phyloP scores from a whole-genome alignment of 345 rosid genomes.

The Chamaenerion angustifolium region DNA sequence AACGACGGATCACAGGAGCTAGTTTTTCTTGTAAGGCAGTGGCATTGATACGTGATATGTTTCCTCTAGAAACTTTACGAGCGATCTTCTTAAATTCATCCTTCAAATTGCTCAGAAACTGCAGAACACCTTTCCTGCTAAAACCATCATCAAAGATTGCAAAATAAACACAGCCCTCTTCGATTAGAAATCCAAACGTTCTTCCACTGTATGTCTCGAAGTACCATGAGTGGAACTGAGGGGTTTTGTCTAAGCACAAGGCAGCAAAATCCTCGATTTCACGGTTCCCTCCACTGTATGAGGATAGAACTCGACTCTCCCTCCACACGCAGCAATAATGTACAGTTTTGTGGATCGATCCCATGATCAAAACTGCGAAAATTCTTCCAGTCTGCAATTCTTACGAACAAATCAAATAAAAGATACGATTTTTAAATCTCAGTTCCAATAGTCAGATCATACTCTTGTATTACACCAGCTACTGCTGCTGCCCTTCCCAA shows the following conservation, averaged over 20 bases:
- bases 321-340: constrained; percentile 68
- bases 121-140: constrained; percentile 32
- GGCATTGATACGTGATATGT: constrained; percentile 48
- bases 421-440: too few relatives aligned
- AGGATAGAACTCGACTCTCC: too few relatives aligned
- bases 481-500: too few relatives aligned
- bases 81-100: constrained; percentile 58
- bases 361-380: constrained; percentile 22
- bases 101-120: constrained; percentile 51
- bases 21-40: constrained; percentile 42
- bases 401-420: too few relatives aligned
- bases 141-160: constrained; percentile 50
- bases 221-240: too few relatives aligned
- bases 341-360: constrained; percentile 44
- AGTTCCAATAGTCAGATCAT: too few relatives aligned
- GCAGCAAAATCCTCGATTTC: too few relatives aligned
- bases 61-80: constrained; percentile 40
- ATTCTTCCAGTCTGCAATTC: too few relatives aligned
- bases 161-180: constrained; percentile 57
- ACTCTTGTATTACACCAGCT: too few relatives aligned
- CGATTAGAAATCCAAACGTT: constrained; percentile 51
- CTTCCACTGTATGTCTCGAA: constrained; percentile 44
- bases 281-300: too few relatives aligned
- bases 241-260: too few relatives aligned
- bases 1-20: constrained; percentile 45